Evolutionary conservation across 2,329 filamentous ascomycete genomes (phyloP).

Genomic region (Grosmannia clavigera): DNA sequence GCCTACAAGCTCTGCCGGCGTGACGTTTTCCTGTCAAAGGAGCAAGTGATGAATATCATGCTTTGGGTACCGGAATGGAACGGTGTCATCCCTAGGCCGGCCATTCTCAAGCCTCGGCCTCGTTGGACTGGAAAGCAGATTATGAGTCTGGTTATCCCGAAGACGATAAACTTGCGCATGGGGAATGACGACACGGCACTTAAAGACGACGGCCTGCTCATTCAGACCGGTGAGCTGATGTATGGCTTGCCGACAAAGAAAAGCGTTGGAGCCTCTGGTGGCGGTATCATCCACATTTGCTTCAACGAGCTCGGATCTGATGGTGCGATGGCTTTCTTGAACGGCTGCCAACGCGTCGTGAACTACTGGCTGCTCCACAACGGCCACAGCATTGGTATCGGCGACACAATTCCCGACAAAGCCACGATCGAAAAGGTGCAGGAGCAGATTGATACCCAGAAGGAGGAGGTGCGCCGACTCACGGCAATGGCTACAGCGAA

Average conservation of each 20-base stretch:
- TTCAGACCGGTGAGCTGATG: constrained; percentile 79
- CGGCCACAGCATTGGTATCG: constrained; percentile 95
- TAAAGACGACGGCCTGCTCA: constrained; percentile 66
- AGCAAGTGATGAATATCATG: constrained; percentile 92
- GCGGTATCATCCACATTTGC: constrained; percentile 88
- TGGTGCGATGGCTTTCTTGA: constrained; percentile 87
- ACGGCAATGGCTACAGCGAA: constrained; percentile 74
- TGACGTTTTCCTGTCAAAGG: constrained; percentile 81
- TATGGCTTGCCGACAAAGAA: constrained; percentile 91
- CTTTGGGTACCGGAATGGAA: constrained; percentile 98
- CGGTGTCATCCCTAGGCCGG: constrained; percentile 80
- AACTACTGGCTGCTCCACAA: constrained; percentile 97
- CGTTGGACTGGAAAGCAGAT: constrained; percentile 98
- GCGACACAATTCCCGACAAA: constrained; percentile 89
- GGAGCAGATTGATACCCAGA: constrained; percentile 66
- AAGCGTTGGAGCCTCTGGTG: constrained; percentile 76
- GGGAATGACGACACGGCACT: constrained; percentile 52
- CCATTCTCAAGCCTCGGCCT: constrained; percentile 84
- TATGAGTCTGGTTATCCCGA: constrained; percentile 81
- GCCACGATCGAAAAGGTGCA: constrained; percentile 76
- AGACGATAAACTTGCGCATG: constrained; percentile 67
- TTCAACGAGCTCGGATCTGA: constrained; percentile 88
- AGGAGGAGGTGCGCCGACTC: constrained; percentile 64
- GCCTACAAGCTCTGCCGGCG: constrained; percentile 93
- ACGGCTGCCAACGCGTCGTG: constrained; percentile 85